Base-by-base conservation (phyloP, 495 filamentous ascomycete species). In the Lasiosphaeris hirsuta region DNA sequence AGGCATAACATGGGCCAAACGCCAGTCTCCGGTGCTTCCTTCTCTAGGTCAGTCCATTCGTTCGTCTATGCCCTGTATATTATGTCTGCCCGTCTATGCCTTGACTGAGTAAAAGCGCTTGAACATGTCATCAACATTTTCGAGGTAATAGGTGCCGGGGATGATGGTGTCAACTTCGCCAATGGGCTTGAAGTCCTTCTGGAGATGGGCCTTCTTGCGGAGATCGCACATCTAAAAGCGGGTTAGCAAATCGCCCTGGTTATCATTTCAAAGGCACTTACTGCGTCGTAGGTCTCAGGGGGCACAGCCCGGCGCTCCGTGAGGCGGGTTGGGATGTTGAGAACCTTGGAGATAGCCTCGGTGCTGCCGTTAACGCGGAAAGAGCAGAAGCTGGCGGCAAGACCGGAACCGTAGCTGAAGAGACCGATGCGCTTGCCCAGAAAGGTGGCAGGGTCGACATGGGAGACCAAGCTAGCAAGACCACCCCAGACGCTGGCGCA, bases 381-480 rank as follows among this genome's bases (percentile, higher is more conserved):
- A 34, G 90, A 94, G 79, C 96, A 93, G 79, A 98, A 81, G 65
- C 86, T 92, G 58, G 87, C 83, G 40, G 94, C 94, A 53, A 98
- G 81, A 58, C 94, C 94, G 68, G 87, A 92, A 61, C 94, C 94
- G 78, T 97, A 98, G 74, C 86, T 90, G 85, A 97, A 98, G 63
- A 98, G 75, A 59, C 79, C 94, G 63, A 98, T 81, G 54, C 90
- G 85, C 86, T 95, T 96, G 63, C 90, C 87, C 72, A 88, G 80
- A 54, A 92, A 79, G 33, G 79, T 75, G 14, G 65, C 85, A 68
- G 84, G 84, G 59, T 81, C 77, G 54, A 92, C 77, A 68, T 92
- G 86, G 73, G 81, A 79, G 60, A 98, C 68, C 57, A 97, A 70
- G 63, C 85, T 87, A 70, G 84, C 83, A 43, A 98, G 80, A 54